A percentile compares a stretch with the other conserved stretches of the same genome.
Evolutionary conservation across 257 asterid species (phyloP).

Genomic region (Eustoma russellianum): DNA sequence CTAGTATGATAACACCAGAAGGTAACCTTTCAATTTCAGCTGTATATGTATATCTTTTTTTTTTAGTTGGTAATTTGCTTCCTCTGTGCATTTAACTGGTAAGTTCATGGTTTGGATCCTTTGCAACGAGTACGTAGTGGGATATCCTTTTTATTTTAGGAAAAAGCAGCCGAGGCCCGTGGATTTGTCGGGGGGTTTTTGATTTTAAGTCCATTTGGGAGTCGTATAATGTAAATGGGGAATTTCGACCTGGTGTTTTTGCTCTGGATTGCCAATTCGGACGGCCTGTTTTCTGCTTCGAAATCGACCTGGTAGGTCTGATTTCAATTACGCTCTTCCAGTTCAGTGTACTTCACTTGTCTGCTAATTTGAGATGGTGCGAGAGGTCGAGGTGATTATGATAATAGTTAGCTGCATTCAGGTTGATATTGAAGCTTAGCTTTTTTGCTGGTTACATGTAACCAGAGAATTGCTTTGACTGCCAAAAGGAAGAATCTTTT

Average conservation of each 20-base stretch:
- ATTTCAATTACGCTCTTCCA: background rate
- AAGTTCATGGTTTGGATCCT: background rate
- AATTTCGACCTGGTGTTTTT: slow-evolving; percentile 54
- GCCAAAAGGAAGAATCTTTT: too few relatives aligned
- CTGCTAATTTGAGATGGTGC: background rate
- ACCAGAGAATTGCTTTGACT: too few relatives aligned
- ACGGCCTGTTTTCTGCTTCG: slow-evolving; percentile 57
- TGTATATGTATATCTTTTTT: background rate
- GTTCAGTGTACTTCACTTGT: background rate
- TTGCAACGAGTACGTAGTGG: background rate
- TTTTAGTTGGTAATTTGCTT: background rate
- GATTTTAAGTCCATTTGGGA: slow-evolving; percentile 79
- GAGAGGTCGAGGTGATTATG: too few relatives aligned
- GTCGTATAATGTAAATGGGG: slow-evolving; percentile 31
- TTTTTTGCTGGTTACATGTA: too few relatives aligned
- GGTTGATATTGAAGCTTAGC: too few relatives aligned
- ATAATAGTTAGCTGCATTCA: too few relatives aligned
- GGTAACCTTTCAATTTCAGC: slow-evolving; percentile 20
- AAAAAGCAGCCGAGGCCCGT: slow-evolving; percentile 60
- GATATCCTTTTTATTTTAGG: slow-evolving; percentile 24
- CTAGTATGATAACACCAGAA: slow-evolving; percentile 63
- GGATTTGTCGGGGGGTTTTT: slow-evolving; percentile 86
- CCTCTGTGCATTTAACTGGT: background rate
- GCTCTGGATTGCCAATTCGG: slow-evolving; percentile 34
- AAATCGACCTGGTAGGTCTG: slow-evolving; percentile 63